Evolutionary conservation across 2,329 filamentous ascomycete species (phyloP).

Genomic region (Emergomyces pasteurianus): DNA sequence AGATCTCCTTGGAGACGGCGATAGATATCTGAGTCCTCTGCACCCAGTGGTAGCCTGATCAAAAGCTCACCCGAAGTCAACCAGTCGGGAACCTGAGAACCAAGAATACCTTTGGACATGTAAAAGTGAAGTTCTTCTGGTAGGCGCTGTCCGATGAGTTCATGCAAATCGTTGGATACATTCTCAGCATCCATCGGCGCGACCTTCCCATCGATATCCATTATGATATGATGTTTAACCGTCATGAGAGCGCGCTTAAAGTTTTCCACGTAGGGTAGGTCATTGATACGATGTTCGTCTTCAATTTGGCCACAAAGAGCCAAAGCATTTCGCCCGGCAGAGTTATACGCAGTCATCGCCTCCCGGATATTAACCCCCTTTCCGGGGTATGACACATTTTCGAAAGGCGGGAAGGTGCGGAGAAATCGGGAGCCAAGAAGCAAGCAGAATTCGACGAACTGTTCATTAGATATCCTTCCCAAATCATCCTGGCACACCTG

Average conservation of each 20-base stretch:
- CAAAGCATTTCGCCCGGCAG: slow-evolving; percentile 54
- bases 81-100: slow-evolving; percentile 67
- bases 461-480: slow-evolving; percentile 50
- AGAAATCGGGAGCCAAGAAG: slow-evolving; percentile 75
- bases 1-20: slow-evolving; percentile 63
- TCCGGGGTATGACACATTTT: slow-evolving; percentile 46
- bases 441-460: slow-evolving; percentile 73
- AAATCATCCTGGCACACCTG: slow-evolving; percentile 58
- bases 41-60: slow-evolving; percentile 74
- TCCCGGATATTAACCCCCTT: slow-evolving; percentile 54
- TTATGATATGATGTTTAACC: slow-evolving; percentile 76
- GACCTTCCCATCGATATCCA: slow-evolving; percentile 65
- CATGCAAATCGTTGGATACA: slow-evolving; percentile 71
- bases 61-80: slow-evolving; percentile 68
- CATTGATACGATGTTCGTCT: slow-evolving; percentile 61
- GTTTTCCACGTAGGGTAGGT: slow-evolving; percentile 68
- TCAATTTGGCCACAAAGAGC: slow-evolving; percentile 65
- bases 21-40: slow-evolving; percentile 68
- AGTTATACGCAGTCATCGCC: slow-evolving; percentile 64
- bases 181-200: slow-evolving; percentile 60
- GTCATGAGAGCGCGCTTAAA: slow-evolving; percentile 78
- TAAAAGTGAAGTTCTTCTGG: slow-evolving; percentile 88
- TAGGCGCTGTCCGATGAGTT: slow-evolving; percentile 80
- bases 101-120: slow-evolving; percentile 69
- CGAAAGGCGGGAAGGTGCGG: slow-evolving; percentile 64